Percentiles rank a stretch among this genome's conserved stretches.
These are phyloP conservation scores for Arxiozyma bovina DNA, from an alignment of 1,139 yeast genomes.

Conservation along the genomic window DNA sequence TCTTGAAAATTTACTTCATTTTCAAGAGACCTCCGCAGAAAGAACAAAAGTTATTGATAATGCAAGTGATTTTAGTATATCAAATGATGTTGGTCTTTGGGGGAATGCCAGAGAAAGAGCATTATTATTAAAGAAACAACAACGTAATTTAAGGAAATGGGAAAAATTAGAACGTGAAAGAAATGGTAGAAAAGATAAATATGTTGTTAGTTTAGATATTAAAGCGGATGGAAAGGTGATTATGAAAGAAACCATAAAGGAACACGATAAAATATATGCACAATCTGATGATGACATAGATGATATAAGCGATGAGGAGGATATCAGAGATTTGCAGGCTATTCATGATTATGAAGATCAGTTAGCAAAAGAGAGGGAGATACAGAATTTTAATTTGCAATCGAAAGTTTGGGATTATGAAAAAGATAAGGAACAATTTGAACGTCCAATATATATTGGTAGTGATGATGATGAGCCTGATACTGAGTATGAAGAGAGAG, in stretches of 20 bases:
- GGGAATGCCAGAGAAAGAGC: slow-evolving; percentile 86
- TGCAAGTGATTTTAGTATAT: slow-evolving; percentile 89
- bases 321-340: slow-evolving; percentile 23
- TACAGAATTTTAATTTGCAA: slow-evolving; percentile 28
- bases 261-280: slow-evolving; percentile 16
- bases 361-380: slow-evolving; percentile 29
- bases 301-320: slow-evolving; percentile 27
- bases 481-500: neutral
- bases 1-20: slow-evolving; percentile 61
- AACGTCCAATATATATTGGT: slow-evolving; percentile 28
- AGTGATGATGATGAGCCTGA: neutral
- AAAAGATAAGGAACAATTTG: slow-evolving; percentile 43
- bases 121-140: slow-evolving; percentile 69
- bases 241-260: slow-evolving; percentile 22
- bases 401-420: slow-evolving; percentile 51
- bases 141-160: slow-evolving; percentile 55
- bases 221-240: slow-evolving; percentile 63
- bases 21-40: slow-evolving; percentile 81
- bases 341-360: slow-evolving; percentile 33
- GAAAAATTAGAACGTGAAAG: slow-evolving; percentile 51
- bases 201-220: slow-evolving; percentile 66
- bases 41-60: slow-evolving; percentile 88
- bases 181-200: slow-evolving; percentile 60
- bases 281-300: slow-evolving; percentile 24
- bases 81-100: slow-evolving; percentile 89